Evolutionary conservation across 2,329 filamentous ascomycete species (phyloP), one percentile per base, ranked within the genome.

Genomic region (Trichoderma aggressivum): DNA sequence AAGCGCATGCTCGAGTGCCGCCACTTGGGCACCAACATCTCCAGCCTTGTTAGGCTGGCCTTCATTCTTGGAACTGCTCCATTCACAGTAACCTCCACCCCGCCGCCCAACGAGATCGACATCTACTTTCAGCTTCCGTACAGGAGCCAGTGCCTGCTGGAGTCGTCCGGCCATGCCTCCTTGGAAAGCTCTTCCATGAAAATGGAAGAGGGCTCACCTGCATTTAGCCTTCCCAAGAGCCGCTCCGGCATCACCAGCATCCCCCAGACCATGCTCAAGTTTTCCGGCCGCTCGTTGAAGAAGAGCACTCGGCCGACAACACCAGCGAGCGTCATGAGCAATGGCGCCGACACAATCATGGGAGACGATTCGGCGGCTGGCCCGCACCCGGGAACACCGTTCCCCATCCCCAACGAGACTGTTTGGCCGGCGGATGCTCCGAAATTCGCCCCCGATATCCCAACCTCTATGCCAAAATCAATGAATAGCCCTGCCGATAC

Each of bases 1-100:
- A 83, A 81, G 77, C 82, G 82, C 14, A 82, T 84, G 76, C 81
- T 84, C 55, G 83, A 84, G 74, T 80, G 81, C 56, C 80, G 83
- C 21, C 83, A 84, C 47, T 77, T 84, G 2, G 81, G 81, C 47
- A 78, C 79, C 68, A 81, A 83, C 59, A 79, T 83, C 39, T 80
- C 80, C 8, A 80, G 78, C 16, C 76, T 84, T n/a, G 81, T 84
- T 26, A 82, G 83, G 47, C 77, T 83, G 56, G 82, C 83, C 28
- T 84, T 82, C 69, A 82, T 83, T 12, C 79, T 84, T 2, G 83
- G 83, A 55, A 83, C 80, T 36, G 79, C 80, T 11, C 82, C 81
- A 1, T 83, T 82, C 69, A 81, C 79, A 16, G 79, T 76, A 16
- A 76, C 77, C 24, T 77, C 73, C 68, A 81, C 79, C 14, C 80